Base-by-base conservation (phyloP, 192 early-diverging fungal species). In the Coemansia sp. region DNA sequence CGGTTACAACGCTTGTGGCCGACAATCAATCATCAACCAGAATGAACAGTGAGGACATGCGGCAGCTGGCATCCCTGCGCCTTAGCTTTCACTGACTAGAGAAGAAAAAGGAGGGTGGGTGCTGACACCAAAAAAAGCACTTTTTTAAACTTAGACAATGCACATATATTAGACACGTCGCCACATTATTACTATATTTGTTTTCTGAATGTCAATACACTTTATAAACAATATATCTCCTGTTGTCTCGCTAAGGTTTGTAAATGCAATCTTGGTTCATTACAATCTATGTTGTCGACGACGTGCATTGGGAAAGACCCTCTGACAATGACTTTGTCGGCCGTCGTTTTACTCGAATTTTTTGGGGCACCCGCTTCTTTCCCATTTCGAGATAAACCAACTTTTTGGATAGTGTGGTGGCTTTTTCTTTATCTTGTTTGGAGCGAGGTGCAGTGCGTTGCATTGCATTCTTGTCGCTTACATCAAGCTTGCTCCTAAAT, bases 21-120 rank as follows among this genome's bases (percentile, higher is more conserved):
- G 49, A 52, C 24, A 52, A 52, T 24, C 49, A 8, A 11, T 52
- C 49, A 24, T 52, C 56, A 6, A 22, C 66, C 11, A 75, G 66
- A 29, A 80, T 80, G 78, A 80, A 47, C 61, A 80, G 78, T 61
- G 78, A 80, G 47, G 78, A 80, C 32, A 69, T 75, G 67, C 69
- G 78, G 39, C 78, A 75, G 52, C 70, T 80, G 34, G 73, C 78
- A 11, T 70, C 78, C 29, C 47, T 80, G 45, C 69, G 78, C 13
- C 55, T 72, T 50, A 71, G 71, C 50, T 71, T 79, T 55, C 71
- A 79, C 56, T 69, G 71, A 24, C 52, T 55, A 61, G 67, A 12
- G 32, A 37, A 22, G 45, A 60, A 15, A 18, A 30, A 68, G 61
- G 49, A 27, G 40, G 40, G 40, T 52, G 24, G 49, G 49, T 52